Evolutionary conservation across 169 alveolate genomes (phyloP), one percentile per base, ranked within the genome.

Genomic region (Amoebophrya sp.): DNA sequence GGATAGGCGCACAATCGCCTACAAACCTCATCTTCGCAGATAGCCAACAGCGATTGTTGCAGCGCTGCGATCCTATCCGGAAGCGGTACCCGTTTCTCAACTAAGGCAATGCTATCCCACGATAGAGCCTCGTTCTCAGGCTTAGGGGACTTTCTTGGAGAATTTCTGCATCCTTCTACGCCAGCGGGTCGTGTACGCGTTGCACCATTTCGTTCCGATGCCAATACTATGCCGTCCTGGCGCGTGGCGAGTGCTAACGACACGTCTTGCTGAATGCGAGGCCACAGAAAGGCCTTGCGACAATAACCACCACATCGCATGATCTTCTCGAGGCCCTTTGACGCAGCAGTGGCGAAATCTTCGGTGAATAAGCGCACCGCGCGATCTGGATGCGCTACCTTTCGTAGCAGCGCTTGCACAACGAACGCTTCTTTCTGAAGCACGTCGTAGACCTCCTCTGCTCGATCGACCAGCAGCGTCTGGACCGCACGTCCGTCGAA

Each of bases 221-320:
- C n/a, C n/a, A n/a, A n/a, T n/a, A n/a, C n/a, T 6, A 47, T 47
- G 29, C 65, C 65, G 65, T 18, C 65, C 65, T 47, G 65, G 29
- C 6, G 29, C 29, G 6, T 47, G 29, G 65, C 65, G n/a, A n/a
- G n/a, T n/a, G n/a, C n/a, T n/a, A n/a, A n/a, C 38, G 39, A 6
- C 38, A 65, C 83, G 83, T 65, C 83, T 36, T 26, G 18, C 33
- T 65, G 83, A 26, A 65, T 65, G 39, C 83, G 83, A 6, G 83
- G 83, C 83, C 83, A 65, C 83, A 65, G 83, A 36, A 65, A 65
- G 33, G 26, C 83, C 83, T 65, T 65, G 36, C 83, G 83, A 36
- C 83, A 65, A 18, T 65, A 65, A 6, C 83, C 83, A 36, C 83
- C 83, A 36, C 83, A 12, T 10, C 33, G 83, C 83, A 65, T 6